phyloP scores from a whole-genome alignment of 306 rosid species.

The Glycine soja region DNA sequence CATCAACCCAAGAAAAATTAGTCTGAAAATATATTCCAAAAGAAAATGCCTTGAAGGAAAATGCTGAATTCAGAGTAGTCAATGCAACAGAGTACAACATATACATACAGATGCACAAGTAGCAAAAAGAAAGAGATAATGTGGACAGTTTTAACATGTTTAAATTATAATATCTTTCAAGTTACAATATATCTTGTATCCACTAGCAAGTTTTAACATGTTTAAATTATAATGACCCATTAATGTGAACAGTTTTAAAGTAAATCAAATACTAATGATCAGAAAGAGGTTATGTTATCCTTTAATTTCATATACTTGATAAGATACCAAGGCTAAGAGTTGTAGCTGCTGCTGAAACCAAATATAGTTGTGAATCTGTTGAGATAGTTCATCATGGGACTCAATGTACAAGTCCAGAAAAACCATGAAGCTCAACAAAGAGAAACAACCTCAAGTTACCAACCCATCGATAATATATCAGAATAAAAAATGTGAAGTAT shows the following conservation, averaged over 20 bases:
- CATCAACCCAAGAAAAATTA: no score
- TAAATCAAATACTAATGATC: neutral
- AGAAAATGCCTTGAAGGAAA: constrained; percentile 11
- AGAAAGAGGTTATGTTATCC: neutral
- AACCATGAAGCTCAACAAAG: neutral
- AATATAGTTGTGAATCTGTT: constrained; percentile 22
- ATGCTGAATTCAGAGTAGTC: constrained; percentile 24
- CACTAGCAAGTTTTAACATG: neutral
- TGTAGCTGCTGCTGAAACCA: constrained; percentile 14
- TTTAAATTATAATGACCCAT: constrained; percentile 7
- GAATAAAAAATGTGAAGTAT: constrained; percentile 25
- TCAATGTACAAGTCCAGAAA: constrained; percentile 5
- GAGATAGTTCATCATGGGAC: constrained; percentile 14
- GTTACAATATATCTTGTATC: constrained; percentile 14
- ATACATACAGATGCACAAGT: neutral
- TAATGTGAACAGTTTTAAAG: constrained; percentile 2
- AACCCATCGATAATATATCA: constrained; percentile 30
- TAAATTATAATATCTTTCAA: no score
- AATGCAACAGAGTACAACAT: constrained; percentile 22
- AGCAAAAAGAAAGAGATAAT: constrained; percentile 30
- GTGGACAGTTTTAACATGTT: no score
- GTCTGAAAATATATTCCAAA: no score
- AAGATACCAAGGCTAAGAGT: constrained; percentile 19
- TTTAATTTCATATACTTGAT: constrained; percentile 1
- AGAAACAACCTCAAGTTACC: constrained; percentile 26